Base-by-base conservation (phyloP, 2,329 filamentous ascomycete genomes). In the Aspergillus carbonarius region DNA sequence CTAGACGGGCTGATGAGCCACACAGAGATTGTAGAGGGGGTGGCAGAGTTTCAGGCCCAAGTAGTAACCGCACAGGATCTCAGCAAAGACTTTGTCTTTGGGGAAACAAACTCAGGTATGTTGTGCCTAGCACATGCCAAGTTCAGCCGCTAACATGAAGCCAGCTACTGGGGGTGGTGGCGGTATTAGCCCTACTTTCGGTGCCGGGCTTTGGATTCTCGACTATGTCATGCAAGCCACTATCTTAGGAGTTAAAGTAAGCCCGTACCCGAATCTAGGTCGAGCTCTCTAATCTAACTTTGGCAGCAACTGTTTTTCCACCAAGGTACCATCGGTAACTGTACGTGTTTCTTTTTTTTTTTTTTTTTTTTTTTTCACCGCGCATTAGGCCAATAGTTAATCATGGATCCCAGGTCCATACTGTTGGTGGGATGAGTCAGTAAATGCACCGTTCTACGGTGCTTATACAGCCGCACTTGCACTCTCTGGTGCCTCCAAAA, bases 391-490 rank as follows among this genome's bases (percentile, higher is more conserved):
- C 27, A 46, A 18, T 50, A 25, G n/a, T 25, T 40, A 34, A 32
- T 12, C 13, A 6, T n/a, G 10, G 10, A 5, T 15, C 2, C 13
- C 13, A 74, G 72, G 71, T 60, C 75, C 78, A 61, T 82, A 82
- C 64, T 80, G 78, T 66, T 81, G 76, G 72, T 81, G 77, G 75
- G 78, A 77, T 2, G 70, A 77, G 3, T 74, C 68, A 42, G 82
- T 82, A 74, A 80, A 80, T 0, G 75, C 79, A 0, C 81, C 82
- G 0, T 84, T 83, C 64, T 83, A 81, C 57, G 82, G 82, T 4
- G 82, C 81, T 0, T 80, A 79, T 48, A 77, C 77, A 3, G 80
- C 81, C 1, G 75, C 77, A 2, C 75, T 79, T n/a, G 69, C 80
- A 1, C 66, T 83, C 27, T 78, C 79, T 1, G 72, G 75, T 0